Base-by-base conservation (phyloP, 176 grass and related monocot species). In the Alopecurus myosuroides region DNA sequence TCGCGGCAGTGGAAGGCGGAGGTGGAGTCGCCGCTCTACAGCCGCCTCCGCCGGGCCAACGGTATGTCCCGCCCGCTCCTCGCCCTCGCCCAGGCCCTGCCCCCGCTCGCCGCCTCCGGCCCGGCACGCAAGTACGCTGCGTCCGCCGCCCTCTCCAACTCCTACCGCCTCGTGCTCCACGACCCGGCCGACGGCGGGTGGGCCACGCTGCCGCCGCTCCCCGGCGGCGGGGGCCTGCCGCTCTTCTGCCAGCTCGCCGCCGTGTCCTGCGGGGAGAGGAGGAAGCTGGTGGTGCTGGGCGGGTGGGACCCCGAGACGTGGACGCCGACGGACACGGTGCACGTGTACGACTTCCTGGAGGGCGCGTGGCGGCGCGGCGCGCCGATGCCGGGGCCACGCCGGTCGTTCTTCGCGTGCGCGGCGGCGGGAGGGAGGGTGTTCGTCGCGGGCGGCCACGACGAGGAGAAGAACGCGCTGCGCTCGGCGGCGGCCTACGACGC, bases 381-480 rank as follows among this genome's bases (percentile, higher is more conserved):
- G 5, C 49, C 89, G 20, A 70, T 94, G 49, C 86, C 86, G 0
- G 46, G 40, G 0, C 88, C 89, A 1, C 19, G 67, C 0, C 83
- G 85, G 65, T 89, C 92, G 4, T 91, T 94, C 85, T 98, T 94
- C 80, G 88, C 95, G 39, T 93, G 92, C 84, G 90, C 90, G 5
- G 74, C 82, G 11, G 76, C 15, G 5, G 86, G 30, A 20, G 46
- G 61, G 23, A 25, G n/a, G 42, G 86, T 94, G 52, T 93, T 88
- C 68, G 78, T 97, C 2, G 90, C 92, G 0, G 95, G 95, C 3
- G 92, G 95, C 0, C 95, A 97, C 81, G 95, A 97, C 66, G 87
- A 84, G 62, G 79, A 91, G 62, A 94, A 97, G 80, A 94, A 97
- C 86, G 95, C 92, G 68, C 88, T 97, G 81, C 85, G 87, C 70